Evolutionary conservation across 1,284 basidiomycete species (phyloP).

Genomic region (Cystobasidiaceae sp.): DNA sequence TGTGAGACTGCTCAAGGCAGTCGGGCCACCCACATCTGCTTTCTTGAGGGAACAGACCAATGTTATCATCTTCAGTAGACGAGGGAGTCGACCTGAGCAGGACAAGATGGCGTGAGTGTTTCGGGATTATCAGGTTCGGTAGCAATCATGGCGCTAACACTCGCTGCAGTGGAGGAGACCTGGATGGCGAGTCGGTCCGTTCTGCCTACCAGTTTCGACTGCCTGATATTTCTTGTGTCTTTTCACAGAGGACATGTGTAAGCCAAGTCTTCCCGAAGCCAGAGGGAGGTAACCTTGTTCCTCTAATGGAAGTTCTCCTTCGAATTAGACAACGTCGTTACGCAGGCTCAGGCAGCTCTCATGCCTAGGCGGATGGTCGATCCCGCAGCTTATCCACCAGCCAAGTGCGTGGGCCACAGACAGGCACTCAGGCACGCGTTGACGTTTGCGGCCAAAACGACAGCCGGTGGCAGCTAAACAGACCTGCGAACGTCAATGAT

Average conservation of each 20-base stretch:
- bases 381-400: background rate
- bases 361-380: background rate
- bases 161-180: background rate
- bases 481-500: background rate
- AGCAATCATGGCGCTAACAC: no score
- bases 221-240: background rate
- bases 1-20: background rate
- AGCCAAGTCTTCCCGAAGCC: background rate
- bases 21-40: background rate
- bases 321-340: conserved; percentile 8
- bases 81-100: background rate
- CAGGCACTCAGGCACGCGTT: no score
- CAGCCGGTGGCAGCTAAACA: background rate
- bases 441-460: no score
- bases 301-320: background rate
- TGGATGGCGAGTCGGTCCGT: background rate
- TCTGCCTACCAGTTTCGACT: no score
- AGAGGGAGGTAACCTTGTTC: background rate
- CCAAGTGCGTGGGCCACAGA: no score
- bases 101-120: no score
- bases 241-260: background rate
- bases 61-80: background rate
- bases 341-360: conserved; percentile 1
- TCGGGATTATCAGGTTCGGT: no score
- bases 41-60: background rate